phyloP scores from a whole-genome alignment of 2,329 filamentous ascomycete genomes.

The Thelonectria olida region DNA sequence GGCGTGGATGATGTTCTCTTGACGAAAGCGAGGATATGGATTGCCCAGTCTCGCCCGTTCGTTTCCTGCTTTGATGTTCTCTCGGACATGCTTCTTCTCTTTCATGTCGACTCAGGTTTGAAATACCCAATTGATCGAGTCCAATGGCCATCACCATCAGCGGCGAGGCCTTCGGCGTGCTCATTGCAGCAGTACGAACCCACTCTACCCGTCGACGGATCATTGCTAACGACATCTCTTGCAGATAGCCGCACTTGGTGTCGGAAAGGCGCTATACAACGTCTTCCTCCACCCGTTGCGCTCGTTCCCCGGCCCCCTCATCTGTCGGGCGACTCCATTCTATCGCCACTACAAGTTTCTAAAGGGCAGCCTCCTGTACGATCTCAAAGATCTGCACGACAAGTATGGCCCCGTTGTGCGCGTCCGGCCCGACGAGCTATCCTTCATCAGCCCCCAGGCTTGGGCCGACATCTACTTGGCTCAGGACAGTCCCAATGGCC shows the following conservation, averaged over 20 bases:
- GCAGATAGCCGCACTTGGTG: not conserved
- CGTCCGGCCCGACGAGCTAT: not conserved
- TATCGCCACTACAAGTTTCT: constrained; percentile 3
- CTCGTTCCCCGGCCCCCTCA: not conserved
- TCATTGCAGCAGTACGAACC: no score
- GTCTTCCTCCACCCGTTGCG: constrained; percentile 2
- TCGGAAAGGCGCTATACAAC: not conserved
- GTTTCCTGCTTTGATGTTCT: no score
- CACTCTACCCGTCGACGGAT: no score
- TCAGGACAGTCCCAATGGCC: not conserved
- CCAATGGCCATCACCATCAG: no score
- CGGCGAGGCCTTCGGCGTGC: no score
- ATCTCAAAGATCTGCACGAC: not conserved
- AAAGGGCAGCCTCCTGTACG: not conserved
- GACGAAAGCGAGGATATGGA: no score
- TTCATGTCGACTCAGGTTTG: no score
- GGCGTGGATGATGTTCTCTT: no score
- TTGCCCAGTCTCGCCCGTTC: no score
- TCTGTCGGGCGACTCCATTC: constrained; percentile 1
- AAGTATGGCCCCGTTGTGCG: constrained; percentile 1
- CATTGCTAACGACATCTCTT: no score
- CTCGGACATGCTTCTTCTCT: no score
- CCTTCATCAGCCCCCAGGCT: not conserved
- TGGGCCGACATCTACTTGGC: constrained; percentile 4
- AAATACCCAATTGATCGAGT: no score